These are phyloP conservation scores for Lepidium africanum DNA, from an alignment of 345 rosid genomes.

Conservation along the genomic window DNA sequence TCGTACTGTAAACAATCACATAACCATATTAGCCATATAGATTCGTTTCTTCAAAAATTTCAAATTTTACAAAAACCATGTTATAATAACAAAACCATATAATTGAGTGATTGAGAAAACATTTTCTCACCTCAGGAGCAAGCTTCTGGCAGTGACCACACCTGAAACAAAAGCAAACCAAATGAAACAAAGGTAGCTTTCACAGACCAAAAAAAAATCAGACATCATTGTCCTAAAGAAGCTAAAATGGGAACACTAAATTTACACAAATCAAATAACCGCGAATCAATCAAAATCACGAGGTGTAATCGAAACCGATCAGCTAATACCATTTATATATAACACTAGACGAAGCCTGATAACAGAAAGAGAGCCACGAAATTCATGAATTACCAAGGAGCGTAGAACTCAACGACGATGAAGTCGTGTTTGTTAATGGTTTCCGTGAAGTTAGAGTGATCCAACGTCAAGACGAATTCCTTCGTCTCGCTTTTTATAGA, in stretches of 20 bases:
- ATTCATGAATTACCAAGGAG: conserved; percentile 62
- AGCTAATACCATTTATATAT: not conserved
- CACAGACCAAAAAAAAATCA: not conserved
- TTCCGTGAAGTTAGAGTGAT: conserved; percentile 82
- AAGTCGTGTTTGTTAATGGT: conserved; percentile 66
- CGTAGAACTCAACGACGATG: conserved; percentile 93
- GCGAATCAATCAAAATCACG: not conserved
- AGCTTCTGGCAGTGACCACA: conserved; percentile 94
- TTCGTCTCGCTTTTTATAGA: conserved; percentile 43
- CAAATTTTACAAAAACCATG: not conserved
- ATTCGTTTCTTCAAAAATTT: not conserved
- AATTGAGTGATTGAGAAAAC: not conserved
- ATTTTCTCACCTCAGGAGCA: conserved; percentile 74
- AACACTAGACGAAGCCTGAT: not conserved
- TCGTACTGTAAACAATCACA: conserved; percentile 50
- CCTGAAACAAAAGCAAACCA: conserved; percentile 36
- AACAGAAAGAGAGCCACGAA: not conserved
- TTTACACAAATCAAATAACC: not conserved
- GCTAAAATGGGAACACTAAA: not conserved
- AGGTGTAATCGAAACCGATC: not conserved
- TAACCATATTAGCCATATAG: not conserved
- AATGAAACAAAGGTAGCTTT: not conserved
- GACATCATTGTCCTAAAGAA: not conserved
- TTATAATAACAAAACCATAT: not conserved
- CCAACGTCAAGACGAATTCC: conserved; percentile 81